A percentile compares a stretch with the other conserved stretches of the same genome.
Conservation (phyloP, 179 eudicot species). For the Beta corolliflora region DNA sequence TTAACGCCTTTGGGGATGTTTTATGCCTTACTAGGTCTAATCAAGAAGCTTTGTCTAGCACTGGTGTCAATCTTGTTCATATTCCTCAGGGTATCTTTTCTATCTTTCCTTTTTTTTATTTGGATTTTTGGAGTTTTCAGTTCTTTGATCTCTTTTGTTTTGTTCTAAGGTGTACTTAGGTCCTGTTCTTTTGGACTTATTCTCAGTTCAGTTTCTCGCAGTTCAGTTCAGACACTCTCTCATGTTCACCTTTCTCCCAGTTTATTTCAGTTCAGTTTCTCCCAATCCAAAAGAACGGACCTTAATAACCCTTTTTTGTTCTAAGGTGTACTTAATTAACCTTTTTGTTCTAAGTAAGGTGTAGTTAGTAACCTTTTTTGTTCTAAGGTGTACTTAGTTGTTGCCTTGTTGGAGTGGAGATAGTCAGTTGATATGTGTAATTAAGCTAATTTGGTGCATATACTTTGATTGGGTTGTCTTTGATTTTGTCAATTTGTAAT, state of each 20-base stretch:
- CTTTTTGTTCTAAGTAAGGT: too few relatives aligned
- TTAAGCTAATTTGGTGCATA: not conserved
- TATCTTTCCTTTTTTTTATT: not conserved
- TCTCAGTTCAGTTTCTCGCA: too few relatives aligned
- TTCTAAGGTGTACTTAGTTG: too few relatives aligned
- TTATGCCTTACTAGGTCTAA: constrained; percentile 58
- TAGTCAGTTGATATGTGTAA: not conserved
- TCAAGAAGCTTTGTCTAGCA: constrained; percentile 76
- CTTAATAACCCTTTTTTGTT: too few relatives aligned
- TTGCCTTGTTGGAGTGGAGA: too few relatives aligned
- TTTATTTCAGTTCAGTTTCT: too few relatives aligned
- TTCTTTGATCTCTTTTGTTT: not conserved
- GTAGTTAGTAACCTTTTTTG: too few relatives aligned
- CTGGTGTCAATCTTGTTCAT: constrained; percentile 78
- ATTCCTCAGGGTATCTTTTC: constrained; percentile 61
- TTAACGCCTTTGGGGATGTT: constrained; percentile 85
- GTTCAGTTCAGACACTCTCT: too few relatives aligned
- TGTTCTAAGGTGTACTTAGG: not conserved
- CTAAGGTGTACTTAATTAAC: too few relatives aligned
- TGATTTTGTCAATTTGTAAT: not conserved
- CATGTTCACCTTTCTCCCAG: too few relatives aligned
- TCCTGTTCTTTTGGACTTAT: too few relatives aligned
- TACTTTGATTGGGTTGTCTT: not conserved
- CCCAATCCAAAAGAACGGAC: too few relatives aligned
- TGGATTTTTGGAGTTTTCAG: not conserved